Evolutionary conservation across 192 early-diverging fungal species (phyloP), one percentile per base, ranked within the genome.

Genomic region (Coemansia sp.): DNA sequence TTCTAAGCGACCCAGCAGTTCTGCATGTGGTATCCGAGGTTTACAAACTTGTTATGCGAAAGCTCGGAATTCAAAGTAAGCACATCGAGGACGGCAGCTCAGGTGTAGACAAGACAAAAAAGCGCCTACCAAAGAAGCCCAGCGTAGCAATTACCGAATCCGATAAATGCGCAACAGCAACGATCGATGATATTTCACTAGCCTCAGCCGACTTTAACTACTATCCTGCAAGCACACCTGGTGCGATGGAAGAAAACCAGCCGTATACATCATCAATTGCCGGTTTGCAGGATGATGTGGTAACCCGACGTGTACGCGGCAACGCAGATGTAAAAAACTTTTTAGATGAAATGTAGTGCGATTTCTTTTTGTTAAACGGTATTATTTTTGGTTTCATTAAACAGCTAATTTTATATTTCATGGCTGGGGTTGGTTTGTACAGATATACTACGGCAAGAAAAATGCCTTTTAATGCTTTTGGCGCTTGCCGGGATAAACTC

Each of bases 1-100:
- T 76, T 43, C 38, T 61, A n/a, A 76, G 65, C 7, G 74, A 76
- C 38, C 60, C 74, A 2, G 64, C 62, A 2, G 61, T 76, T 3
- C 32, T 62, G 5, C 45, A 52, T n/a, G 69, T 71, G 32, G 35
- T 67, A 7, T 32, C 29, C 5, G 69, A 76, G 37, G 61, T 76
- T 11, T 50, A 27, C 14, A 63, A 27, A 5, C 22, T 7, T 15
- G 22, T 75, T 19, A 12, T 10, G 7, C 11, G 9, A 1, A 24
- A 38, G 24, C 29, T 75, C 14, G 56, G 53, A 1, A 45, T 53
- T 37, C 47, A 21, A 19, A 48, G 47, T 6, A 63, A 5, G 21
- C 21, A n/a, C n/a, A 24, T 21, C 10, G 48, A 12, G 17, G 39
- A 37, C 12, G 50, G 19, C 21, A 45, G n/a, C 43, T 12, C 43